Evolutionary conservation across 1,139 yeast species (phyloP), one percentile per base, ranked within the genome.

Genomic region (Magnusiomyces tetraspermus): DNA sequence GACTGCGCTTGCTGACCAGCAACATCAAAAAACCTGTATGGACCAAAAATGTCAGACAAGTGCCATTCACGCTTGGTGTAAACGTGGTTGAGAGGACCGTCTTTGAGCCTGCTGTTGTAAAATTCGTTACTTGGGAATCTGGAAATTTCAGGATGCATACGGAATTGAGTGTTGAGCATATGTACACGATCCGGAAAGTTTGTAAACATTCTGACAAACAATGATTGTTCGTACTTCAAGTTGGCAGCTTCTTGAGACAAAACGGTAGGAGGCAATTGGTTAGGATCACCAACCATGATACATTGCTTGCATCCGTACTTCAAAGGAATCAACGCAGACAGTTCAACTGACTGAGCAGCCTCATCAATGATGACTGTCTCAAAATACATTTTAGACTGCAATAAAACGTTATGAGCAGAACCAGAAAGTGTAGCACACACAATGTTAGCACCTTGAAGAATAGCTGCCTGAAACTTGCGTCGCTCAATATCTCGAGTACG

Each of bases 281-380:
- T 90, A 1, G 98, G 98, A 72, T 92, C 98, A 64, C 98, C 98
- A 51, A 92, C 98, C 96, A 92, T 86, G 50, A 92, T 84, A 71
- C 97, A 90, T 53, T 82, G 80, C 57, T 77, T 82, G 62, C 95
- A 86, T 1, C 98, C 98, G 66, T 90, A 92, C 63, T 96, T 76
- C 59, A 92, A 73, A 0, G 98, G 98, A 62, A 92, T 92, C 31
- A 92, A 77, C 0, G 95, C 87, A 10, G 96, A 87, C 47, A 92
- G 67, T 65, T 92, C 98, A 46, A 94, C 92, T 78, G 96, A 85
- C 67, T 92, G 98, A 63, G 97, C 95, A 1, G 98, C 98, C 67
- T 92, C 98, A 73, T 92, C 98, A 58, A 92, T 83, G 53, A 92
- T 82, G 1, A 92, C 97, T n/a, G 95, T 87, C 52, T 86, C 96